Evolutionary conservation across 2,329 filamentous ascomycete species (phyloP).

Genomic region (Neocucurbitaria cava): DNA sequence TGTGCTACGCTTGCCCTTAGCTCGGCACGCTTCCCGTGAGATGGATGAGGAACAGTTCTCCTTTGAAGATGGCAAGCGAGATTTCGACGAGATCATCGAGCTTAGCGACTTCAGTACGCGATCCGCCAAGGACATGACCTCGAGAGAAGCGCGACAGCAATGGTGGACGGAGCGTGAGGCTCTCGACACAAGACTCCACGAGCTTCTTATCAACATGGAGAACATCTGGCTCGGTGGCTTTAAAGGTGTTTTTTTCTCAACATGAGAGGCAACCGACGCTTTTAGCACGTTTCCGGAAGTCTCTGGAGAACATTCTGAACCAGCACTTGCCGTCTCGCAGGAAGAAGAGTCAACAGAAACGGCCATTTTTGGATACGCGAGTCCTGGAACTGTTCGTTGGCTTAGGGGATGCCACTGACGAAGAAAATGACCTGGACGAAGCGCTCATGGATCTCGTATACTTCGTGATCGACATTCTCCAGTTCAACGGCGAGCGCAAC

Average conservation of each 20-base stretch:
- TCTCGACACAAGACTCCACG: slow-evolving; percentile 77
- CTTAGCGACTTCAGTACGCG: slow-evolving; percentile 86
- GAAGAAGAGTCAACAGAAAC: slow-evolving; percentile 60
- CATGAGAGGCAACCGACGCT: slow-evolving; percentile 67
- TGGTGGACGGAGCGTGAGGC: slow-evolving; percentile 91
- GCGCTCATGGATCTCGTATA: slow-evolving; percentile 91
- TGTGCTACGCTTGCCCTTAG: slow-evolving; percentile 83
- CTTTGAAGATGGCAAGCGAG: slow-evolving; percentile 78
- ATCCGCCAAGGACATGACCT: slow-evolving; percentile 71
- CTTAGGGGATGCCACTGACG: slow-evolving; percentile 74
- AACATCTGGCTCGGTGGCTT: slow-evolving; percentile 96
- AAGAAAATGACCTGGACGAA: slow-evolving; percentile 80
- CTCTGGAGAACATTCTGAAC: slow-evolving; percentile 80
- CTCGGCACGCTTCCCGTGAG: slow-evolving; percentile 80
- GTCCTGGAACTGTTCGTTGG: slow-evolving; percentile 90
- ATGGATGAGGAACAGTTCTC: slow-evolving; percentile 81
- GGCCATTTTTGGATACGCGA: slow-evolving; percentile 64
- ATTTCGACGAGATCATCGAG: slow-evolving; percentile 82
- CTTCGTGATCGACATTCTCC: slow-evolving; percentile 94
- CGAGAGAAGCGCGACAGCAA: slow-evolving; percentile 75
- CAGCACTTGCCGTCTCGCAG: slow-evolving; percentile 85
- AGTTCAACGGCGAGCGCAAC: slow-evolving; percentile 95
- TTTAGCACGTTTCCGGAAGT: slow-evolving; percentile 76
- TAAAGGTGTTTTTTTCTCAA: slow-evolving; percentile 88
- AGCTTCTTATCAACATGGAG: slow-evolving; percentile 84